These are phyloP conservation scores for Piloderma croceum DNA, from an alignment of 768 basidiomycete genomes.

Conservation along the genomic window DNA sequence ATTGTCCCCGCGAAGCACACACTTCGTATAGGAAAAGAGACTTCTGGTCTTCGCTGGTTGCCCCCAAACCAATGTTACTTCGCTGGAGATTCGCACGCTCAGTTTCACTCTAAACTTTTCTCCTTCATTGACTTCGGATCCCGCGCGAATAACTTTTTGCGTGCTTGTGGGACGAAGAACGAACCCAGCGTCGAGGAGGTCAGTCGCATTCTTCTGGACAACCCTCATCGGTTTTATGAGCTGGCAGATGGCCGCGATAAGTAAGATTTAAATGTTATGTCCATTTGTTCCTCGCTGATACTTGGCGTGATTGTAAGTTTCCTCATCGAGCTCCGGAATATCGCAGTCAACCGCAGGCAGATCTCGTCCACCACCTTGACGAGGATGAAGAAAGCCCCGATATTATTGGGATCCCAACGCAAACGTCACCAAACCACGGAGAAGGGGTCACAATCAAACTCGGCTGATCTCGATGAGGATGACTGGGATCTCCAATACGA, in stretches of 20 bases:
- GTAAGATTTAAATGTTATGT: constrained; percentile 36
- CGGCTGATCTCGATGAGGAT: constrained; percentile 57
- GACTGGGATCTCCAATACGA: constrained; percentile 72
- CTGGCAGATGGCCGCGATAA: constrained; percentile 63
- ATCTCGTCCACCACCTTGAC: constrained; percentile 47
- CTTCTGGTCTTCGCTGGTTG: constrained; percentile 35
- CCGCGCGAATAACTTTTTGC: constrained; percentile 77
- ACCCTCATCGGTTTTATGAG: constrained; percentile 68
- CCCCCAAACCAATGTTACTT: constrained; percentile 69
- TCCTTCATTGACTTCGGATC: constrained; percentile 85
- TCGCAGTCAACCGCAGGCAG: constrained; percentile 69
- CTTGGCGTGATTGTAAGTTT: constrained; percentile 43
- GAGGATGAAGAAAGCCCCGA: constrained; percentile 64
- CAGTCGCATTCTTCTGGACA: constrained; percentile 57
- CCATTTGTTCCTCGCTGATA: neutral
- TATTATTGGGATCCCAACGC: constrained; percentile 72
- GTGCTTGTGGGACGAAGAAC: constrained; percentile 79
- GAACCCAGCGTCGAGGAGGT: constrained; percentile 86
- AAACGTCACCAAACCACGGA: constrained; percentile 33
- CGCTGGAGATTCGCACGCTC: constrained; percentile 42
- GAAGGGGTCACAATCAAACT: constrained; percentile 18
- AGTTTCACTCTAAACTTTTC: constrained; percentile 78
- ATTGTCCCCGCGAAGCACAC: constrained; percentile 59
- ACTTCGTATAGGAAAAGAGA: constrained; percentile 20
- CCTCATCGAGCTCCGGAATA: constrained; percentile 72